Conservation (phyloP, 345 rosid species). For the Lumnitzera littorea region DNA sequence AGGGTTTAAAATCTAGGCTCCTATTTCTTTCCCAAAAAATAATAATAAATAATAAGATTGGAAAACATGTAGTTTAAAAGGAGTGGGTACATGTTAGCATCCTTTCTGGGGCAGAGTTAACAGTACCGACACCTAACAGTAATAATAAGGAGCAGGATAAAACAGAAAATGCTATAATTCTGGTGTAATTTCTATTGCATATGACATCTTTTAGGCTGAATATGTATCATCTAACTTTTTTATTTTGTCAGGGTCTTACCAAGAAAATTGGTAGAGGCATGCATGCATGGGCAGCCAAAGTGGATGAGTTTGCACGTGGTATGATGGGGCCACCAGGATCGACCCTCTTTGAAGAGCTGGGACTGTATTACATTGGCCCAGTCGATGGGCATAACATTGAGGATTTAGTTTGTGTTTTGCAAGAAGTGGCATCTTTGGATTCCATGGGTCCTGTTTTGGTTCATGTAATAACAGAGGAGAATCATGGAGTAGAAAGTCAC, state of each 20-base stretch:
- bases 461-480: conserved; percentile 84
- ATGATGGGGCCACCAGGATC: conserved; percentile 89
- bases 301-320: conserved; percentile 97
- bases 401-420: conserved; percentile 71
- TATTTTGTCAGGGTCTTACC: conserved; percentile 53
- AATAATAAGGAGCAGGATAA: no score
- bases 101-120: no score
- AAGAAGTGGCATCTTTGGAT: conserved; percentile 72
- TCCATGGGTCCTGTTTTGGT: conserved; percentile 91
- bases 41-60: no score
- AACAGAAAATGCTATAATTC: no score
- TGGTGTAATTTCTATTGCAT: no score
- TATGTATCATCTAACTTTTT: not conserved
- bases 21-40: no score
- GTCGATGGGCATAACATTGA: conserved; percentile 89
- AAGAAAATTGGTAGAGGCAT: conserved; percentile 76
- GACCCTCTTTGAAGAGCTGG: conserved; percentile 93
- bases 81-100: no score
- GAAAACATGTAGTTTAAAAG: no score
- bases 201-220: conserved; percentile 1
- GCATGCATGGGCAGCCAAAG: conserved; percentile 93
- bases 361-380: conserved; percentile 87
- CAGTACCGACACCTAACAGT: no score
- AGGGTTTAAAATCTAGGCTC: no score
- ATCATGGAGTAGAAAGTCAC: conserved; percentile 20